Base-by-base conservation (phyloP, 176 grass and related monocot species). In the Zoysia pacifica region DNA sequence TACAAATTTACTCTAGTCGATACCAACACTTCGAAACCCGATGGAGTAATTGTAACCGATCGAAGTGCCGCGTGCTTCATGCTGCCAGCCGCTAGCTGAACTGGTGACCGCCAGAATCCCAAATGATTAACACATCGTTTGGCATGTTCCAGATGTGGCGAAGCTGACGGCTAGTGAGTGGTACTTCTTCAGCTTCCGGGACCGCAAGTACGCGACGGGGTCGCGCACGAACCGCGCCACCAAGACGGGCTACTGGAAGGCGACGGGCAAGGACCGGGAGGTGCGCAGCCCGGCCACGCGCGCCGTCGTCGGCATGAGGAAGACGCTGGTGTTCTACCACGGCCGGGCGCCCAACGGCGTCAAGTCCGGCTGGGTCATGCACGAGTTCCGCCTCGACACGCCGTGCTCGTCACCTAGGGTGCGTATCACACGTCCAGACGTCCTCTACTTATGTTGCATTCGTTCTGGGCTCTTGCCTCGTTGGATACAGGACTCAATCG, bases 181-280 rank as follows among this genome's bases (percentile, higher is more conserved):
- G 89, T 94, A 94, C 76, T 94, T 94, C 92, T 94, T 94, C 84
- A 94, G 89, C 81, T 91, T 91, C 69, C 69, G 89, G 11, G 92
- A 94, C 63, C 86, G 89, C 9, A 94, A 94, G 67, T 94, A 94
- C 7, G 81, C 89, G 4, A 94, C 92, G 2, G 89, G 92, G 38
- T 87, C 84, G 10, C 89, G 92, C 40, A 87, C 83, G 4, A 94
- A 91, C 70, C 89, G 92, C 14, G 92, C 89, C 61, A 91, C 92
- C 67, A 89, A 65, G 81, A 82, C 81, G 3, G 92, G 92, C 0
- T 94, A 91, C 60, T 94, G 92, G 92, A 91, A 94, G 63, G 89
- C 92, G 48, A 91, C 92, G 0, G 89, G 92, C 45, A 94, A 94
- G 56, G 89, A 94, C 79, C 76, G 89, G 20, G 66, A 74, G 28